Evolutionary conservation across 805 yeast species (phyloP).

Genomic region (Myxozyma lipomycoides): DNA sequence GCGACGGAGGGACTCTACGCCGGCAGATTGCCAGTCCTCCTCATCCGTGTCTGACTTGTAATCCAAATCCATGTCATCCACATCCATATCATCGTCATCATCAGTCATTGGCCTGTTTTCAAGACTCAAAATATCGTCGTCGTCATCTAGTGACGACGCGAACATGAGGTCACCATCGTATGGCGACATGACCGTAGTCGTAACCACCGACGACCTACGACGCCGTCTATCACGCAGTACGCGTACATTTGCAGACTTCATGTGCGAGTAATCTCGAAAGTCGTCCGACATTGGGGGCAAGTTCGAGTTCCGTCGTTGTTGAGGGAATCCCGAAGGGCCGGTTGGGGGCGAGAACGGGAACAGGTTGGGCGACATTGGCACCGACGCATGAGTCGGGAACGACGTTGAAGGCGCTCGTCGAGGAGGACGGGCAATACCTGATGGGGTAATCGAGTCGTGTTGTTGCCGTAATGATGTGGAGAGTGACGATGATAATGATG

Average conservation of each 20-base stretch:
- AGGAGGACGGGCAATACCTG: not conserved
- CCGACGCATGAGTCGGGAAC: conserved; percentile 1
- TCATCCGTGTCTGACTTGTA: conserved; percentile 74
- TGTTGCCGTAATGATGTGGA: too few species aligned
- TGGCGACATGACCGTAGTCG: conserved; percentile 25
- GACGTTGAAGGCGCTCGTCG: conserved; percentile 3
- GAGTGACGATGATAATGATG: too few species aligned
- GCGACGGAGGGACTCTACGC: conserved; percentile 62
- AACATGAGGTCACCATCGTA: conserved; percentile 27
- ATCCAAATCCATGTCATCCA: conserved; percentile 14
- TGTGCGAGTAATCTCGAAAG: not conserved
- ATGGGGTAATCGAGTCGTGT: too few species aligned
- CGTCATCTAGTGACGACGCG: conserved; percentile 22
- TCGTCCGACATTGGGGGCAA: conserved; percentile 1
- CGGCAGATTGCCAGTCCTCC: conserved; percentile 93
- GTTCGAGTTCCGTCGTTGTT: not conserved
- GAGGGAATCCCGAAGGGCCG: not conserved
- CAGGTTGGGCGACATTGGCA: conserved; percentile 25
- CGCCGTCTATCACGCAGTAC: conserved; percentile 21
- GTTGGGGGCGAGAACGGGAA: conserved; percentile 26
- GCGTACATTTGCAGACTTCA: conserved; percentile 9
- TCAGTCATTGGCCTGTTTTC: not conserved
- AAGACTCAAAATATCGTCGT: conserved; percentile 2
- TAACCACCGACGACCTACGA: conserved; percentile 24
- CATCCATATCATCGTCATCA: conserved; percentile 13